Evolutionary conservation across 139 green algal genomes (phyloP), one percentile per base, ranked within the genome.

Genomic region (Micromonas commoda): DNA sequence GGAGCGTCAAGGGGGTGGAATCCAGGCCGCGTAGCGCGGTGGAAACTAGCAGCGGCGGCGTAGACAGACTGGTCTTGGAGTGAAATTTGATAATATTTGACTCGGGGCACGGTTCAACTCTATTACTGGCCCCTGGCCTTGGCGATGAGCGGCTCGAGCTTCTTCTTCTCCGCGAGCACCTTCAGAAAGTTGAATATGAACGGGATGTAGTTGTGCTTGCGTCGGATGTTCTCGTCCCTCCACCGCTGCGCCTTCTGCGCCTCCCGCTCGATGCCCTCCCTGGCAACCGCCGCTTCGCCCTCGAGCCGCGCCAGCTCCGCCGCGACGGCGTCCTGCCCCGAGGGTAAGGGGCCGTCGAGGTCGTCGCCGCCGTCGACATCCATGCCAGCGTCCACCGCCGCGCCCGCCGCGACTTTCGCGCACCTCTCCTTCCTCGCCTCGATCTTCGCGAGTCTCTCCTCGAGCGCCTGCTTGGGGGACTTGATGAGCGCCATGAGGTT

Each of bases 401-500:
- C 69, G 32, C 34, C 69, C 16, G 39, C 37, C 29, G 20, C 64
- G n/a, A 74, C 29, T 28, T 26, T 38, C 76, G 53, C 70, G 38
- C 20, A 28, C 67, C 28, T 37, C 71, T 66, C 38, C 71, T 66
- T 71, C 63, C 57, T 28, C 26, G 31, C 67, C 38, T 80, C 29
- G 45, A 73, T 34, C 0, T 9, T 57, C 0, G 29, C 73, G 4
- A 91, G 34, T 64, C 81, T 39, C n/a, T 81, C 72, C 9, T 52
- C 24, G 6, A 91, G 66, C 34, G 79, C 31, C 23, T 82, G 70
- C 33, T 68, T 67, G 29, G 85, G 54, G 80, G 95, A 87, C 2
- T 82, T 86, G 24, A 97, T 86, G 20, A 98, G 34, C 0, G 94
- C 95, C 93, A 99, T 93, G 9, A 99, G 85, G 76, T 98, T 98